phyloP scores from a whole-genome alignment of 1,139 yeast genomes.

The Suhomyces bokatorum region DNA sequence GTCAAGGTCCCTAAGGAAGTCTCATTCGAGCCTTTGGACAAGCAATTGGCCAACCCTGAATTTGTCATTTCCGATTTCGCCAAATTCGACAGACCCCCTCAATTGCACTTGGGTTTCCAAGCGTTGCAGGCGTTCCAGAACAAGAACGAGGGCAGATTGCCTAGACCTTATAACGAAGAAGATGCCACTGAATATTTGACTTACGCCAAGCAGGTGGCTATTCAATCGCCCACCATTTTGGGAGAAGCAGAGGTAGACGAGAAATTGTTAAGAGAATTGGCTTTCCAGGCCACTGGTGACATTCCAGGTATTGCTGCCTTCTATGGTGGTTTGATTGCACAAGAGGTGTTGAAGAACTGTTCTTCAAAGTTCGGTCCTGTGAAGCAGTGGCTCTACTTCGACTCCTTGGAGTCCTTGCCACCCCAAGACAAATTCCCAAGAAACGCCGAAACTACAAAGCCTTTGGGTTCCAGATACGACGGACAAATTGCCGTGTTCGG shows the following conservation, averaged over 20 bases:
- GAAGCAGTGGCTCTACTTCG: constrained; percentile 89
- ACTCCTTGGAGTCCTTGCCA: constrained; percentile 89
- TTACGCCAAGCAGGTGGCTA: constrained; percentile 60
- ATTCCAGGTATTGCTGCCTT: constrained; percentile 88
- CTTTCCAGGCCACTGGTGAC: constrained; percentile 90
- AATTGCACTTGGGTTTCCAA: constrained; percentile 87
- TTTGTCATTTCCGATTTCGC: constrained; percentile 83
- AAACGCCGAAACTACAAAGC: constrained; percentile 69
- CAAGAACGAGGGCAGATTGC: constrained; percentile 63
- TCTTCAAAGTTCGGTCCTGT: constrained; percentile 92
- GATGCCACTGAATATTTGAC: constrained; percentile 72
- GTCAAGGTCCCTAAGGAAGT: constrained; percentile 77
- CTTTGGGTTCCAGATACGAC: constrained; percentile 83
- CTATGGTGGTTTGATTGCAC: constrained; percentile 93
- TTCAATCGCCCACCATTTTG: constrained; percentile 57
- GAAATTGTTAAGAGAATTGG: constrained; percentile 65
- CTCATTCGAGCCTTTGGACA: constrained; percentile 60
- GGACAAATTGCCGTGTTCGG: constrained; percentile 95
- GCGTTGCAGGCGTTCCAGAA: constrained; percentile 77
- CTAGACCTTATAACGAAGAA: constrained; percentile 72
- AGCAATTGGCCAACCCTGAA: constrained; percentile 77
- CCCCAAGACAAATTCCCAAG: constrained; percentile 56
- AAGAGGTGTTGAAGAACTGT: constrained; percentile 92
- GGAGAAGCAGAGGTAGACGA: constrained; percentile 59
- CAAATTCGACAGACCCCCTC: constrained; percentile 88